Evolutionary conservation across 176 grass and related monocot species (phyloP), one percentile per base, ranked within the genome.

Genomic region (sorghum (Sorghum bicolor)): DNA sequence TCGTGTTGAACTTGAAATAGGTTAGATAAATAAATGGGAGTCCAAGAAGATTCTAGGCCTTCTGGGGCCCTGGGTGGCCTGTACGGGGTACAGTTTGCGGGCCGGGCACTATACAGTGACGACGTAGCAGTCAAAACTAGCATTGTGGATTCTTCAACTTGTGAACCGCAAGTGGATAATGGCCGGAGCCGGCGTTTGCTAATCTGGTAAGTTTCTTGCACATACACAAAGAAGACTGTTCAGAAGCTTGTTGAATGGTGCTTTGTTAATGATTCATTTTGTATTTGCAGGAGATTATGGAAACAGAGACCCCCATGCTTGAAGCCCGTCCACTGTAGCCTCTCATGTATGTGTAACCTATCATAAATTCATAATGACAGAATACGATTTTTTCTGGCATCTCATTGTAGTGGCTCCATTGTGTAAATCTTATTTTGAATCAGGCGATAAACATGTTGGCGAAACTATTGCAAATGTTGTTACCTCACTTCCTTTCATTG

Each of bases 381-480:
- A 17, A 52, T 72, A 37, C 4, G 72, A 77, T 52, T 41, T 28
- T 75, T 12, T 14, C 5, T 40, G 14, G 40, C 20, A 53, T 80
- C 13, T 81, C 67, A 53, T 72, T 85, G n/a, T 75, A 29, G 2
- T 84, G 62, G 76, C 5, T 48, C 68, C 6, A 52, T 11, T 32
- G 5, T 78, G 9, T 39, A 47, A 75, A 33, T 64, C 70, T 67
- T 87, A 5, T 53, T 86, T 55, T 86, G 75, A 39, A 64, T 69
- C 67, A 95, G 96, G 96, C 43, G 93, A 98, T 86, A 92, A 92
- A 72, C 85, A 94, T 84, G 80, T 88, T n/a, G 69, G 81, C 0
- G 93, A 98, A 91, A 95, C 96, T 41, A 82, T 95, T 65, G 96
- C 91, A 70, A 98, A 98, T 83, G 96, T 98, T 64, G 57, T 98